phyloP scores from a whole-genome alignment of 108 stramenopile genomes.

The Nitzschia sp. region DNA sequence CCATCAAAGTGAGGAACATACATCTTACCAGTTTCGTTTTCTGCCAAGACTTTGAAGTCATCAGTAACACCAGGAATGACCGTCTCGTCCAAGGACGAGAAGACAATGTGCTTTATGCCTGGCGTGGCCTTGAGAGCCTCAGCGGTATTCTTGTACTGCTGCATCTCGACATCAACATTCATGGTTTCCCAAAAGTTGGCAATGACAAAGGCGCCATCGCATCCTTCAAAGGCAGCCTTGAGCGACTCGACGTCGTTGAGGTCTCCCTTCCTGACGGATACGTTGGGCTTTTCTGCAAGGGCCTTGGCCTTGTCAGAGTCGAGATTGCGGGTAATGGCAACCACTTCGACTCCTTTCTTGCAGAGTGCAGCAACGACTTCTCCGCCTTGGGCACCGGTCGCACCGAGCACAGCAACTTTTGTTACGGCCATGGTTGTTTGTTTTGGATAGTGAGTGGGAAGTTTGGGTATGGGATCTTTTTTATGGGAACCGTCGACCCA shows the following conservation, averaged over 20 bases:
- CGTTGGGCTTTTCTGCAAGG: background rate
- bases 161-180: background rate
- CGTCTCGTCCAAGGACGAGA: constrained; percentile 3
- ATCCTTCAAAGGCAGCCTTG: constrained; percentile 1
- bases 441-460: too few relatives aligned
- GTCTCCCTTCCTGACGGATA: constrained; percentile 7
- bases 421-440: too few relatives aligned
- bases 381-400: constrained; percentile 16
- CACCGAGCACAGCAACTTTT: constrained; percentile 19
- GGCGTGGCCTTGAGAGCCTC: background rate
- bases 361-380: background rate
- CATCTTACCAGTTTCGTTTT: background rate
- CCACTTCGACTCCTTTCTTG: background rate
- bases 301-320: constrained; percentile 22
- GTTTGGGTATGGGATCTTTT: too few relatives aligned
- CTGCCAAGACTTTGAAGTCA: background rate
- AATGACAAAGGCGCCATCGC: constrained; percentile 24
- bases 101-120: constrained; percentile 8
- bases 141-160: background rate
- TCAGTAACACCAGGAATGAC: background rate
- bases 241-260: constrained; percentile 10
- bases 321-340: constrained; percentile 24
- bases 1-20: constrained; percentile 27
- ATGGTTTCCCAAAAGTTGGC: constrained; percentile 24
- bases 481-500: too few relatives aligned